Evolutionary conservation across 2,329 filamentous ascomycete genomes (phyloP).

Genomic region (Triangularia setosa): DNA sequence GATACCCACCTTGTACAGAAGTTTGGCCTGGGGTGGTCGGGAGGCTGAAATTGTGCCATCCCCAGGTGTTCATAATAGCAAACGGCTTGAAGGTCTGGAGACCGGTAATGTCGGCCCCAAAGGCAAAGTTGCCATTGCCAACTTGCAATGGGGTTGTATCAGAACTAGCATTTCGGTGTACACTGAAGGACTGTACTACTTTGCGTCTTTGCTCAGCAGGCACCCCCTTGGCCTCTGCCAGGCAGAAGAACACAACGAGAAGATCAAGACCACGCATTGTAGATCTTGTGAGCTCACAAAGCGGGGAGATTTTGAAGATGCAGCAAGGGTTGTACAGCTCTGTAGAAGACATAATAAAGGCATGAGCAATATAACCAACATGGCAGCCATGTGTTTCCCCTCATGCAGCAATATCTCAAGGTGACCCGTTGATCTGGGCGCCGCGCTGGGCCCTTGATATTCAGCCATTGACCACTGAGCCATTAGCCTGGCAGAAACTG

Average conservation of each 20-base stretch:
- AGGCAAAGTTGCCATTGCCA: slow-evolving; percentile 48
- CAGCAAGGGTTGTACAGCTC: slow-evolving; percentile 1
- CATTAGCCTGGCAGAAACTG: slow-evolving; percentile 10
- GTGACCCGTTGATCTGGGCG: not conserved
- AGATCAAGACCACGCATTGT: slow-evolving; percentile 17
- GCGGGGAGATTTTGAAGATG: not conserved
- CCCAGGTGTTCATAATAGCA: slow-evolving; percentile 46
- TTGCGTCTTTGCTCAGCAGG: slow-evolving; percentile 31
- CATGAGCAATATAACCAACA: not conserved
- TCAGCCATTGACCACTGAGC: slow-evolving; percentile 6
- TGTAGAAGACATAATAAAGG: not conserved
- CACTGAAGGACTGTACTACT: slow-evolving; percentile 42
- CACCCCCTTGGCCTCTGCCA: slow-evolving; percentile 19
- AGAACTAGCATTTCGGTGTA: slow-evolving; percentile 45
- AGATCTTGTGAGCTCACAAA: not conserved
- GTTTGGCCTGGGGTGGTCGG: slow-evolving; percentile 39
- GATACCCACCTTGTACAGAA: slow-evolving; percentile 21
- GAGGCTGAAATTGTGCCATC: slow-evolving; percentile 47
- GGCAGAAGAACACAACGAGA: slow-evolving; percentile 16
- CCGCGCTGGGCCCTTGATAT: not conserved
- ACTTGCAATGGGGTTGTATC: slow-evolving; percentile 49
- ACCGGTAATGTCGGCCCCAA: slow-evolving; percentile 45
- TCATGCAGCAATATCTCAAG: not conserved
- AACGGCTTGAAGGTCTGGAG: slow-evolving; percentile 45
- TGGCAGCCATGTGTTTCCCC: not conserved